Evolutionary conservation across 1,139 yeast species (phyloP).

Genomic region (Ogataea hybrid): DNA sequence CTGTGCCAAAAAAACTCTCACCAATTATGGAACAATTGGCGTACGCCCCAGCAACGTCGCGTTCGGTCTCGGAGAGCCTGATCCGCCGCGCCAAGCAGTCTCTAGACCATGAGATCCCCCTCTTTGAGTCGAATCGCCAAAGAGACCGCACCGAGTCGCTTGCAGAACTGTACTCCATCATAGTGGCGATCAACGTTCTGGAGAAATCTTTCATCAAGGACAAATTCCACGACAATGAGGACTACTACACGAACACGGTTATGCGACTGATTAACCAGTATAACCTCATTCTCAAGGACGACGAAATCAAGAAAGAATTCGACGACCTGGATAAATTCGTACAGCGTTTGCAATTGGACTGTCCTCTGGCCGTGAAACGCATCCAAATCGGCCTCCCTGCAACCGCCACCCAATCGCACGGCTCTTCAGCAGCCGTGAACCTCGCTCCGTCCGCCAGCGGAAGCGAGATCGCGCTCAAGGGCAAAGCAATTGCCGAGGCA

Average conservation of each 20-base stretch:
- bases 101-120: conserved; percentile 54
- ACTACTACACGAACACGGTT: conserved; percentile 59
- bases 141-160: conserved; percentile 64
- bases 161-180: conserved; percentile 79
- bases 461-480: conserved; percentile 14
- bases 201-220: conserved; percentile 82
- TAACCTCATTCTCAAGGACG: conserved; percentile 60
- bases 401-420: conserved; percentile 43
- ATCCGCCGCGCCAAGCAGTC: conserved; percentile 25
- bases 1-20: background rate
- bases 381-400: conserved; percentile 79
- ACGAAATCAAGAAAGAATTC: conserved; percentile 45
- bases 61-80: conserved; percentile 31
- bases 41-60: conserved; percentile 44
- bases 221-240: conserved; percentile 47
- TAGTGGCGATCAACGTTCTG: conserved; percentile 75
- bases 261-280: conserved; percentile 75
- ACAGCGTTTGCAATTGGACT: conserved; percentile 43
- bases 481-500: conserved; percentile 33
- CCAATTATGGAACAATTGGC: conserved; percentile 24
- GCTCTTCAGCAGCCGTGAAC: conserved; percentile 7
- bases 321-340: conserved; percentile 46
- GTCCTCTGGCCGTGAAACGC: conserved; percentile 65
- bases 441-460: conserved; percentile 15
- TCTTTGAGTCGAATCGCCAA: conserved; percentile 49